phyloP scores from a whole-genome alignment of 768 basidiomycete genomes.

The Pulveroboletus sp. region DNA sequence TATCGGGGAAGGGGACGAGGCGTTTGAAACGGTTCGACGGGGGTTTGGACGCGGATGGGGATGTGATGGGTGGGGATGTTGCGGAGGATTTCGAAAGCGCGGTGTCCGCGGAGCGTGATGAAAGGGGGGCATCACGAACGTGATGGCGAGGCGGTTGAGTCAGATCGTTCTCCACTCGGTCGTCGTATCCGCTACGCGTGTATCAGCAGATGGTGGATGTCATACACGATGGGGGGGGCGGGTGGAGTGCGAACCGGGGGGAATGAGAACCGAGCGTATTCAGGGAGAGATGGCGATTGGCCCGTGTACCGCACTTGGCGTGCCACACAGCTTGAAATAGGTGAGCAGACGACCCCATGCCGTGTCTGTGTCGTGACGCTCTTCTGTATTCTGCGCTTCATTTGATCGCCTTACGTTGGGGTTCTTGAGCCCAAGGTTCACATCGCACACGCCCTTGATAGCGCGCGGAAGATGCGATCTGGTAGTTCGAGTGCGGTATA shows the following conservation, averaged over 20 bases:
- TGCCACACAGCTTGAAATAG: background rate
- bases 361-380: background rate
- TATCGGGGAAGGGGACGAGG: constrained; percentile 41
- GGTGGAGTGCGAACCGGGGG: background rate
- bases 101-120: constrained; percentile 50
- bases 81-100: constrained; percentile 40
- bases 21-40: constrained; percentile 48
- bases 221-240: background rate
- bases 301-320: background rate
- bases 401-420: background rate
- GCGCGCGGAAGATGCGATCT: background rate
- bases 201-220: background rate
- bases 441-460: background rate
- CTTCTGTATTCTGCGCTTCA: background rate
- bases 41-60: constrained; percentile 54
- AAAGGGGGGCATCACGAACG: constrained; percentile 30
- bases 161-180: background rate
- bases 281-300: background rate
- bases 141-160: constrained; percentile 10
- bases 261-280: background rate
- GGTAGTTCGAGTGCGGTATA: no score
- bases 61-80: constrained; percentile 36
- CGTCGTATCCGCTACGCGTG: background rate
- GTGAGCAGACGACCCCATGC: background rate
- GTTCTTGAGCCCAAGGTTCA: no score